Evolutionary conservation across 768 basidiomycete species (phyloP), one percentile per base, ranked within the genome.

Genomic region (Dendrothele bispora): DNA sequence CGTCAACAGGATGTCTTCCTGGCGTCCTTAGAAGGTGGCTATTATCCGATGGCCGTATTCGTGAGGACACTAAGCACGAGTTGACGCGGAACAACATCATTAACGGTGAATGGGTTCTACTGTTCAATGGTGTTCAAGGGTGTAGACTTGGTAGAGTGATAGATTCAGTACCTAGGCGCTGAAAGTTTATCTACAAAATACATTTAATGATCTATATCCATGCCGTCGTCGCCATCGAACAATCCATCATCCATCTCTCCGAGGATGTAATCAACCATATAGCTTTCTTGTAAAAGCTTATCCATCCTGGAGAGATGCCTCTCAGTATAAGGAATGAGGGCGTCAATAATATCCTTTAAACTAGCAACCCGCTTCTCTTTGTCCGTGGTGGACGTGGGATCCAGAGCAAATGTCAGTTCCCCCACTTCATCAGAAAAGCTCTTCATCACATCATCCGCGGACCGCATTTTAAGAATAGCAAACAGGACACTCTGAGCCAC

Each of bases 301-400:
- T 95, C 91, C 64, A 94, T 79, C 55, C 95, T 74, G 29, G 84
- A 69, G 35, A 95, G 79, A 69, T 99, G 97, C 43, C 97, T 79
- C 62, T 95, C 92, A 7, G 95, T 95, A 62, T 98, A 99, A 10
- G 97, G 94, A 42, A 98, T 81, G 46, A 98, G 70, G 4, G 83
- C 87, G 38, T 94, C 91, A 10, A 98, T 67, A 45, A 95, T 65
- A 43, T 97, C 92, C 57, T 82, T 83, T 42, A 90, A 62, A 25
- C 71, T 70, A 21, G 69, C 66, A 30, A 62, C 63, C 8, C 66
- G 60, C 36, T 45, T 56, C 46, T 47, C 45, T 3, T 53, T 54
- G 57, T 58, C 41, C 37, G 63, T 59, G 43, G 49, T 50, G 47
- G 54, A 49, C 18, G 53, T 42, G 37, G 34, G 39, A 3, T 52